phyloP scores from a whole-genome alignment of 495 filamentous ascomycete species.

The Stereocaulon alpinum region DNA sequence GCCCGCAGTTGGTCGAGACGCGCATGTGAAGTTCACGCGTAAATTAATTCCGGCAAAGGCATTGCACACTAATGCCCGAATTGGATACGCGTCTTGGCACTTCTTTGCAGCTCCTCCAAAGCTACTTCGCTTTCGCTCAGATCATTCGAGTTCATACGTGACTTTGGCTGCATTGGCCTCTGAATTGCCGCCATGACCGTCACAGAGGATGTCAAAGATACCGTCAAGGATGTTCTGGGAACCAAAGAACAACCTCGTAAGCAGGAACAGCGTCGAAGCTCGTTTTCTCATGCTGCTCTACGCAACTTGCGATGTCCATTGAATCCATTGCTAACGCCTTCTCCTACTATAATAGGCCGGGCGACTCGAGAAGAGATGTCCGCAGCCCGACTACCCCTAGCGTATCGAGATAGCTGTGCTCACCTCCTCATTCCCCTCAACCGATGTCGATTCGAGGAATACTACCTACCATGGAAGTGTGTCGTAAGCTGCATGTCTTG shows the following conservation, averaged over 20 bases:
- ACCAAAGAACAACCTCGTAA: slow-evolving; percentile 36
- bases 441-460: slow-evolving; percentile 81
- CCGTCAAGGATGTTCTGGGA: slow-evolving; percentile 46
- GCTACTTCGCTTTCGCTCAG: neutral
- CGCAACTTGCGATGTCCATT: neutral
- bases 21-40: slow-evolving; percentile 14
- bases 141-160: neutral
- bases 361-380: slow-evolving; percentile 88
- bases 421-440: slow-evolving; percentile 91
- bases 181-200: neutral
- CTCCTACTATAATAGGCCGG: slow-evolving; percentile 25
- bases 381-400: slow-evolving; percentile 74
- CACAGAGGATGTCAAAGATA: slow-evolving; percentile 36
- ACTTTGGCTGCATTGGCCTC: neutral
- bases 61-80: neutral
- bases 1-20: neutral
- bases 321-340: neutral
- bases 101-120: neutral
- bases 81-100: neutral
- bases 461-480: slow-evolving; percentile 96
- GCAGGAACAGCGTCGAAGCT: slow-evolving; percentile 18
- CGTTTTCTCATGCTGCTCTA: slow-evolving; percentile 13
- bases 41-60: slow-evolving; percentile 2
- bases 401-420: slow-evolving; percentile 90
- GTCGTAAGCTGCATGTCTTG: slow-evolving; percentile 51